Evolutionary conservation across 352 stramenopile species (phyloP).

Genomic region (Globisporangium lucens): DNA sequence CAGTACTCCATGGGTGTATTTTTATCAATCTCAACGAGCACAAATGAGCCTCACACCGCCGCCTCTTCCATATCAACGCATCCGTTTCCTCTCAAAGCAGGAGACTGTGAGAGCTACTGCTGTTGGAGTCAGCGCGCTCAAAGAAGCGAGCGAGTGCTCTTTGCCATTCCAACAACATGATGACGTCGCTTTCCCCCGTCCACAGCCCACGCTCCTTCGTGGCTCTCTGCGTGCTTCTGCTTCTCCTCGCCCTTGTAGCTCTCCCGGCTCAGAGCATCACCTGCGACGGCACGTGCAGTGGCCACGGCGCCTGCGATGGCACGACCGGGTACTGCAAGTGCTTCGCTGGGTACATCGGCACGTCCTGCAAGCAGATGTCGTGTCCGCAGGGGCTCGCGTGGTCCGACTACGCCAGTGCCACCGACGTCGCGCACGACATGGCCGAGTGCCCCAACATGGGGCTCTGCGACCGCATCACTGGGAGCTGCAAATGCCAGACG

Average conservation of each 20-base stretch:
- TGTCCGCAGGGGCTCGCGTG: constrained; percentile 59
- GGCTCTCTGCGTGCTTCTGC: background rate
- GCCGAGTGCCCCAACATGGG: constrained; percentile 88
- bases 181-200: background rate
- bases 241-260: background rate
- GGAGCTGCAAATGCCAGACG: constrained; percentile 52
- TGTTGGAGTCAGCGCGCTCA: background rate
- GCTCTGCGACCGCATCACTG: constrained; percentile 69
- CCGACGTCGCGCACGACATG: constrained; percentile 1
- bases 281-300: constrained; percentile 86
- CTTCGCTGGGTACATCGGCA: constrained; percentile 73
- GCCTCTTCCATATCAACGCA: background rate
- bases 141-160: background rate
- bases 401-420: constrained; percentile 52
- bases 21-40: background rate
- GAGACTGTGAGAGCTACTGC: background rate
- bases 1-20: background rate
- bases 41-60: background rate
- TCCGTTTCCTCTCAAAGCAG: background rate
- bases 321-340: constrained; percentile 72
- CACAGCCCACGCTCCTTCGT: background rate
- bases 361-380: constrained; percentile 51
- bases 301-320: constrained; percentile 48
- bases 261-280: constrained; percentile 12
- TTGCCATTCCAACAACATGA: background rate